Conservation (phyloP, 257 asterid species). For the Solanum raphanifolium region DNA sequence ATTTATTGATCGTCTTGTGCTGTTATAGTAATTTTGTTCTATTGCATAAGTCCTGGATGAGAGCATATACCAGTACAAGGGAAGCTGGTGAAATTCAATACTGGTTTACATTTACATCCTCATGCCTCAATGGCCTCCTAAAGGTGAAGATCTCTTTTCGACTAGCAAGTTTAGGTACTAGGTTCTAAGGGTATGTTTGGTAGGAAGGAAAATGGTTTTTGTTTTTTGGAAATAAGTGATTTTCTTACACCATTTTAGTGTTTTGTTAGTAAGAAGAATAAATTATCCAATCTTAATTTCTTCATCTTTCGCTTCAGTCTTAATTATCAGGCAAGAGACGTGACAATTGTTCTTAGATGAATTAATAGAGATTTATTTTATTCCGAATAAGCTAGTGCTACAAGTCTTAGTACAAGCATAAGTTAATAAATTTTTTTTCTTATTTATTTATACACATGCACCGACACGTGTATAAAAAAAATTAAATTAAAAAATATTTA, state of each 20-base stretch:
- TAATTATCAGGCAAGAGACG: slow-evolving; percentile 59
- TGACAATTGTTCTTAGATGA: background rate
- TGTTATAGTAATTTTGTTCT: background rate
- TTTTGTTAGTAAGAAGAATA: background rate
- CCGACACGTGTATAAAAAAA: background rate
- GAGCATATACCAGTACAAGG: background rate
- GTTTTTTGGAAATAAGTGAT: background rate
- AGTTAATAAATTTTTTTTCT: background rate
- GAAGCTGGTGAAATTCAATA: background rate
- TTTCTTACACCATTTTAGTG: background rate
- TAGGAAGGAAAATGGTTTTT: too few species aligned
- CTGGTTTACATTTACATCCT: background rate
- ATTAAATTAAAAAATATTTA: too few species aligned
- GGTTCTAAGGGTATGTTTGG: background rate
- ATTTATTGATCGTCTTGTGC: background rate
- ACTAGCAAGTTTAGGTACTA: background rate
- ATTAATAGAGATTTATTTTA: background rate
- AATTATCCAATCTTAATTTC: slow-evolving; percentile 27
- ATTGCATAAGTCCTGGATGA: background rate
- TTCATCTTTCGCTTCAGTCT: slow-evolving; percentile 73
- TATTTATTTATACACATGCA: background rate
- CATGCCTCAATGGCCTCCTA: background rate
- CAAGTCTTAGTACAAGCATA: background rate
- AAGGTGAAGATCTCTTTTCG: background rate
- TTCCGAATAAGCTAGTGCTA: background rate